Evolutionary conservation across 805 yeast species (phyloP), one percentile per base, ranked within the genome.

Genomic region (Candida andamanensis): DNA sequence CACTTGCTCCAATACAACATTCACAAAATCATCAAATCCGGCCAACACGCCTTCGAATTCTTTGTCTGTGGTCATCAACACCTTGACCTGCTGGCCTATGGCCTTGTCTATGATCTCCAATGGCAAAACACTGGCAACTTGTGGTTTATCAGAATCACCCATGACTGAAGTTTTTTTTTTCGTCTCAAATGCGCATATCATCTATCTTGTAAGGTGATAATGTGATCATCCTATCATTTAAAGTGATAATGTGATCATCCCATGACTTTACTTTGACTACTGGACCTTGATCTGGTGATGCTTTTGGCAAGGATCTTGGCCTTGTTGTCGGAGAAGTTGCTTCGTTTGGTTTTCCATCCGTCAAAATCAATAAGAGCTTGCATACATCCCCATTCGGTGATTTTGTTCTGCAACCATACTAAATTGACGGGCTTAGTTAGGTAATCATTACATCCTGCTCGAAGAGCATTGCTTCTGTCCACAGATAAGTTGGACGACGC

Each of bases 341-440:
- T 29, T 23, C 43, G 18, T 19, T 51, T 56, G 12, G 36, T 44
- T 32, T 74, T 77, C 94, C 97, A 92, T 23, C 94, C 90, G 53
- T 92, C 96, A 56, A 83, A 90, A 58, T 90, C 95, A 54, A 90
- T 89, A 30, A 90, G 63, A 1, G 97, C 97, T 60, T 90, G 98
- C 97, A 90, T 90, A 57, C 97, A 90, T 1, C 98, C 97, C 97
- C 97, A 92, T 57, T 90, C 97, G 1, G 87, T 82, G 32, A 92
- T 84, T 58, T 92, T 92, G 50, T 85, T 85, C 48, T 87, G 85
- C 28, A 92, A 66, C 99, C 99, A 92, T 29, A 78, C 85, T 45
- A 90, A 66, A 46, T 87, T 90, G 6, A 92, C 97, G 0, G 99
- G 99, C 46, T 92, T 92, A 7, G 97, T 92, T 45, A 92, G 61